These are phyloP conservation scores for Hordeum pubiflorum DNA, from an alignment of 202 grass and related monocot genomes.

Conservation along the genomic window DNA sequence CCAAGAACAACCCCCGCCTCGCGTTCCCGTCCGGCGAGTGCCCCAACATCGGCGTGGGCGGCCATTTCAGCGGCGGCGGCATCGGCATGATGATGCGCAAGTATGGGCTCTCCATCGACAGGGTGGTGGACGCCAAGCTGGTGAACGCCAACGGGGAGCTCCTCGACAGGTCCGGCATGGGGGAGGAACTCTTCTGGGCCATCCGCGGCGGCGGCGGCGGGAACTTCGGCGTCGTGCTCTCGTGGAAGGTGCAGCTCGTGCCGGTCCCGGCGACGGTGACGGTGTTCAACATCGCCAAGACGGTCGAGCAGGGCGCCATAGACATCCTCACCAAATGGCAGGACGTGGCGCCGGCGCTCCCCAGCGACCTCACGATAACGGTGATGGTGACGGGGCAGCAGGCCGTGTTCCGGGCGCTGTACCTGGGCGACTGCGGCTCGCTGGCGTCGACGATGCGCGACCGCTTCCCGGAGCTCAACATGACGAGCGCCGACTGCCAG, in stretches of 20 bases:
- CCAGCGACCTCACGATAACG: conserved; percentile 11
- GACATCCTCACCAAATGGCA: conserved; percentile 27
- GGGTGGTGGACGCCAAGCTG: conserved; percentile 27
- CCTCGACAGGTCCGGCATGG: background rate
- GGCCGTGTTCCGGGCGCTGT: conserved; percentile 25
- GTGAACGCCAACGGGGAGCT: conserved; percentile 4
- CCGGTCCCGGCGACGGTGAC: conserved; percentile 21
- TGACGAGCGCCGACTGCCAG: conserved; percentile 21
- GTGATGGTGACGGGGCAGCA: conserved; percentile 13
- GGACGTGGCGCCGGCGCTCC: background rate
- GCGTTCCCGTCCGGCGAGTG: conserved; percentile 35
- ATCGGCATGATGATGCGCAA: conserved; percentile 12
- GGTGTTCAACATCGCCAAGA: conserved; percentile 24
- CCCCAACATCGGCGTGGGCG: background rate
- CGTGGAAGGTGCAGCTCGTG: background rate
- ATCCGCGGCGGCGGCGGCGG: background rate
- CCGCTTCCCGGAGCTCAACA: conserved; percentile 43
- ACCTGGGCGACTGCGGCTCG: conserved; percentile 8
- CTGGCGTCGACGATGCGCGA: conserved; percentile 5
- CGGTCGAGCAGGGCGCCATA: background rate
- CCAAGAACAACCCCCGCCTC: background rate
- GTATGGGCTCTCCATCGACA: conserved; percentile 28
- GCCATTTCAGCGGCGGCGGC: background rate
- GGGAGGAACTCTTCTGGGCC: background rate
- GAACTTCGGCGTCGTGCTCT: background rate